Percentiles rank a stretch among this genome's conserved stretches.
phyloP scores from a whole-genome alignment of 441 rosid genomes.

The Isatis lusitanica region DNA sequence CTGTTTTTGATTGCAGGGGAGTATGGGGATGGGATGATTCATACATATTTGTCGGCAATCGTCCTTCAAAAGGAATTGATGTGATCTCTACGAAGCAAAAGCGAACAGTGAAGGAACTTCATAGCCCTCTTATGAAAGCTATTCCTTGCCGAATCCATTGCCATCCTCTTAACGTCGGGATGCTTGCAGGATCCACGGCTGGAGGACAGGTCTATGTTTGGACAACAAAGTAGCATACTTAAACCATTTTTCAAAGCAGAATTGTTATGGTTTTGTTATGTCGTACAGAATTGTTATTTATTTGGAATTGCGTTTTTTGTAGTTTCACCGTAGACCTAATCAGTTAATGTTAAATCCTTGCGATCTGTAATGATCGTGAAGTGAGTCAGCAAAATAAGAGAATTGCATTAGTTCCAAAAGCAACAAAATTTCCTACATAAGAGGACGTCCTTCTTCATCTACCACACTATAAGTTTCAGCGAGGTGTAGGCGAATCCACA shows the following conservation, averaged over 20 bases:
- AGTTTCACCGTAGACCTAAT: not conserved
- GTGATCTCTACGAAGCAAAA: slow-evolving; percentile 46
- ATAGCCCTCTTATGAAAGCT: slow-evolving; percentile 49
- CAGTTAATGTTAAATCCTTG: no score
- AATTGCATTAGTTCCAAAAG: slow-evolving; percentile 1
- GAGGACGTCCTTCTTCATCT: not conserved
- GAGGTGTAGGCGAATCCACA: slow-evolving; percentile 11
- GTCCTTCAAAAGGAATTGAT: slow-evolving; percentile 59
- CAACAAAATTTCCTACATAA: not conserved
- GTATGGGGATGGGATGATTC: slow-evolving; percentile 96
- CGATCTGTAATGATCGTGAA: not conserved
- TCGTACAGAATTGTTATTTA: not conserved
- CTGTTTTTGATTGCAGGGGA: slow-evolving; percentile 45
- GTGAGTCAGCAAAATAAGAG: not conserved
- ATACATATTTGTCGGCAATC: slow-evolving; percentile 56
- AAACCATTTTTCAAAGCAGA: not conserved
- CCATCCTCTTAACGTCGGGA: slow-evolving; percentile 67
- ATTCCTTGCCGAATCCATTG: slow-evolving; percentile 57
- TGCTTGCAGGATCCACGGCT: slow-evolving; percentile 67
- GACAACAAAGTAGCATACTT: slow-evolving; percentile 40
- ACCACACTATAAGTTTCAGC: not conserved
- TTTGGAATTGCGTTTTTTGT: not conserved
- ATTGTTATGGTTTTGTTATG: not conserved
- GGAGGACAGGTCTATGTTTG: slow-evolving; percentile 80
- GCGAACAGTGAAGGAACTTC: slow-evolving; percentile 43